Base-by-base conservation (phyloP, 768 basidiomycete species). In the Rhodotorula sphaerocarpa region DNA sequence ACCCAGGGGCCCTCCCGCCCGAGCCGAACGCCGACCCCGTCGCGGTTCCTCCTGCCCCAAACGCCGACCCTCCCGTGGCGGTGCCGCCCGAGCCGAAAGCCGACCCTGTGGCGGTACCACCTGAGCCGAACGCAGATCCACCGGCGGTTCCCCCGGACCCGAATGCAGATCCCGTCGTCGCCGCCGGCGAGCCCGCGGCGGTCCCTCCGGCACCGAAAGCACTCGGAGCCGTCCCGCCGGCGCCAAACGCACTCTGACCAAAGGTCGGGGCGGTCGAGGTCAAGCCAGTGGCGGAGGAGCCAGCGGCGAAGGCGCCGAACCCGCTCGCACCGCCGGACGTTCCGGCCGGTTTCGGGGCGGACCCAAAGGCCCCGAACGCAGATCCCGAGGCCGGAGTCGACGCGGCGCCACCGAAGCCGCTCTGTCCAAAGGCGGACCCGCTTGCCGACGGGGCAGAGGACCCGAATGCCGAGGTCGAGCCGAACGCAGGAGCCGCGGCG, bases 61-160 rank as follows among this genome's bases (percentile, higher is more conserved):
- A 50, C 7, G 57, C 31, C 5, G 36, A 25, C 21, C 51, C 33
- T 42, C 23, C 25, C 53, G 10, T 46, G 6, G 36, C 58, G 27
- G 52, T 44, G 14, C 62, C 56, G 15, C 62, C 57, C 14, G 53
- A 14, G 15, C 63, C 57, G 16, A 64, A 64, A 5, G 63, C 63
- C 16, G 33, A 43, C 2, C 21, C 50, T 1, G 41, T 3, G 28
- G 53, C 52, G 1, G 52, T 54, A 25, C 41, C 41, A 12, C 52
- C 27, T 1, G 36, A 25, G 2, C 57, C 57, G 31, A 58, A 58
- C 31, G 48, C 48, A 3, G 41, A 23, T 3, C n/a, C 34, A 7
- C 51, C 25, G 1, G 57, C 56, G 7, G 57, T 57, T n/a, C 55
- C 55, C 10, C 55, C 50, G 42, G 41, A 34, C 1, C 57, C 57